Evolutionary conservation across 1,284 basidiomycete genomes (phyloP), one percentile per base, ranked within the genome.

Genomic region (Trichosporon faecale): DNA sequence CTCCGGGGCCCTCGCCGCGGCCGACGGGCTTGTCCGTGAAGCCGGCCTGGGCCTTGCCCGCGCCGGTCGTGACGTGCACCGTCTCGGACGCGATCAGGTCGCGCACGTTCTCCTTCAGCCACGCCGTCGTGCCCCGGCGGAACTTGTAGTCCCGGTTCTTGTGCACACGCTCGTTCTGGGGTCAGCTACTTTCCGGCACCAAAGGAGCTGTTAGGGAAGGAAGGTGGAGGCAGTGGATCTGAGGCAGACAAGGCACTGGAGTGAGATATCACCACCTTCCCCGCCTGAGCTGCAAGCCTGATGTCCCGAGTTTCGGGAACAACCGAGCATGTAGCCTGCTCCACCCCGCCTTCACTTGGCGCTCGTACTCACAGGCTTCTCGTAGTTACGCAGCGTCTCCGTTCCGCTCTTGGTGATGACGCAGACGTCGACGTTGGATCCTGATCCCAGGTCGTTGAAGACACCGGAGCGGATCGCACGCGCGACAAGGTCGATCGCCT

Each of bases 361-460:
- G 35, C n/a, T 4, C 35, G 35, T 2, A 82, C 83, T 76, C 71
- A 85, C 84, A n/a, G 93, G 96, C 86, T 87, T 95, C 84, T 91
- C 88, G 83, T 92, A 90, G 85, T 97, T 94, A 77, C 97, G 88
- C 74, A 97, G 85, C 90, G 91, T 94, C 82, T 95, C 92, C 0
- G 93, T 94, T 75, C 90, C 85, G 67, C 86, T 84, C 67, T 90
- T 89, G 11, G 92, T 94, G 84, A 99, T 97, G 71, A 99, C 89
- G 81, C 94, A 96, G 0, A 95, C 95, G 82, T 99, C 97, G 76
- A 99, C 90, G 81, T 99, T 99, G 23, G 92, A 95, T 66, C 97
- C 97, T 0, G 95, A 98, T 9, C 97, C 97, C 52, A 99, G 88
- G 86, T 99, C 97, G 86, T 99, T 99, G 88, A 98, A 99, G 81